Percentiles rank a stretch among this genome's conserved stretches.
These are phyloP conservation scores for Citrus australasica DNA, from an alignment of 345 rosid species.

Conservation along the genomic window DNA sequence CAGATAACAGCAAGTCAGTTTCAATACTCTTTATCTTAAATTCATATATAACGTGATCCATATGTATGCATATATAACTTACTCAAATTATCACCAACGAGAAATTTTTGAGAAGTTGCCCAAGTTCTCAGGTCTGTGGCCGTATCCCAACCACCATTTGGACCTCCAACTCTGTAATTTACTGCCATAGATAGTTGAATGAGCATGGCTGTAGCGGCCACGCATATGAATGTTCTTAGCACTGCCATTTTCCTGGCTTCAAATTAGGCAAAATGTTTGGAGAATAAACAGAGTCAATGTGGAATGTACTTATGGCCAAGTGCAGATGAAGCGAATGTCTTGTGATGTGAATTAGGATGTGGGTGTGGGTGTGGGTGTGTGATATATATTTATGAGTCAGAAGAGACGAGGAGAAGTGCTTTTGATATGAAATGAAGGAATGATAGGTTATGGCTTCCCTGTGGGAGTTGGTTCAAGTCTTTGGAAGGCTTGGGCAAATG, in stretches of 20 bases:
- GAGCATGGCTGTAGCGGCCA: slow-evolving; percentile 36
- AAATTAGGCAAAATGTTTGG: background rate
- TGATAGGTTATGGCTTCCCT: background rate
- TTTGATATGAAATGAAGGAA: background rate
- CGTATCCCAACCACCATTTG: slow-evolving; percentile 62
- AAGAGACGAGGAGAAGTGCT: background rate
- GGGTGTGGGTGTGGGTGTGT: background rate
- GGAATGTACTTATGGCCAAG: background rate
- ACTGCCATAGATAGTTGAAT: slow-evolving; percentile 49
- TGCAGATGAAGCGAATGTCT: background rate
- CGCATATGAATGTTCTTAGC: slow-evolving; percentile 15
- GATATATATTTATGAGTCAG: background rate
- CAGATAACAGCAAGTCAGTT: slow-evolving; percentile 6
- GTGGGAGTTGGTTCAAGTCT: slow-evolving; percentile 12
- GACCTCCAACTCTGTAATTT: slow-evolving; percentile 56
- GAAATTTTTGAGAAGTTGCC: slow-evolving; percentile 48
- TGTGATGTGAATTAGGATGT: background rate
- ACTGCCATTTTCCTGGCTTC: slow-evolving; percentile 18
- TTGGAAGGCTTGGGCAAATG: background rate
- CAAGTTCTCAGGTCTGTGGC: slow-evolving; percentile 46
- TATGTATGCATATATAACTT: slow-evolving; percentile 16
- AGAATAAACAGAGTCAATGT: background rate
- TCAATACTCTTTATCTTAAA: background rate
- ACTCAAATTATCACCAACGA: slow-evolving; percentile 67
- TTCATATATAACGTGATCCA: background rate